These are phyloP conservation scores for Solidago caesia DNA, from an alignment of 129 eudicot genomes.

Conservation along the genomic window DNA sequence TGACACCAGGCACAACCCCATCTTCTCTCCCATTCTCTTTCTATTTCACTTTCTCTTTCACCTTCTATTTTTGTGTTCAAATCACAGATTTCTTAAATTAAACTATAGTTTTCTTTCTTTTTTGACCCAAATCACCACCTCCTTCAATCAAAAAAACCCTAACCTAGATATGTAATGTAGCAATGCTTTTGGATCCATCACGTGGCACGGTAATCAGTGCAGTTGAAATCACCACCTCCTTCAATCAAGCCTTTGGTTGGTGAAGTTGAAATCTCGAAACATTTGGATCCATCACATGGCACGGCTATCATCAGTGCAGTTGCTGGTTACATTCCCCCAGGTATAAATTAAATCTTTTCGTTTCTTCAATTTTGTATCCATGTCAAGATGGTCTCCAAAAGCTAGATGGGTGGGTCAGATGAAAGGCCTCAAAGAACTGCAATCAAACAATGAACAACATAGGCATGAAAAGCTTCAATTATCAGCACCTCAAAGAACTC, in stretches of 20 bases:
- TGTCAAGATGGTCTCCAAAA: not conserved
- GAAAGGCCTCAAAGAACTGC: conserved; percentile 36
- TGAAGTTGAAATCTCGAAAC: conserved; percentile 94
- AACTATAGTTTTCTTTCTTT: too few species aligned
- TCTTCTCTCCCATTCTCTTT: too few species aligned
- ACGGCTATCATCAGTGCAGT: conserved; percentile 98
- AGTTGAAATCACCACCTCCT: too few species aligned
- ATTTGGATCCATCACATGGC: conserved; percentile 90
- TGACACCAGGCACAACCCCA: too few species aligned
- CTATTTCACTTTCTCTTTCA: too few species aligned
- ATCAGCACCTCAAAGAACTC: not conserved
- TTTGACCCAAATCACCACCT: too few species aligned
- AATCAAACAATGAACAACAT: conserved; percentile 14
- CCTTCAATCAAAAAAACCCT: too few species aligned
- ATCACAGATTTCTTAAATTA: too few species aligned
- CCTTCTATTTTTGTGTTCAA: too few species aligned
- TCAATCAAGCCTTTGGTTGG: conserved; percentile 61
- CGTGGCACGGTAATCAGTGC: too few species aligned
- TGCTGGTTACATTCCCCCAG: conserved; percentile 99
- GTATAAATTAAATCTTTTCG: conserved; percentile 27
- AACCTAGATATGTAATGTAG: too few species aligned
- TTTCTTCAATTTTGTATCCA: not conserved
- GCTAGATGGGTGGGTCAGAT: conserved; percentile 7
- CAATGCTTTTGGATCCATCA: too few species aligned
- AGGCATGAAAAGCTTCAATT: not conserved